Evolutionary conservation across 352 stramenopile genomes (phyloP).

Genomic region (Globisporangium rhizosaccharum): DNA sequence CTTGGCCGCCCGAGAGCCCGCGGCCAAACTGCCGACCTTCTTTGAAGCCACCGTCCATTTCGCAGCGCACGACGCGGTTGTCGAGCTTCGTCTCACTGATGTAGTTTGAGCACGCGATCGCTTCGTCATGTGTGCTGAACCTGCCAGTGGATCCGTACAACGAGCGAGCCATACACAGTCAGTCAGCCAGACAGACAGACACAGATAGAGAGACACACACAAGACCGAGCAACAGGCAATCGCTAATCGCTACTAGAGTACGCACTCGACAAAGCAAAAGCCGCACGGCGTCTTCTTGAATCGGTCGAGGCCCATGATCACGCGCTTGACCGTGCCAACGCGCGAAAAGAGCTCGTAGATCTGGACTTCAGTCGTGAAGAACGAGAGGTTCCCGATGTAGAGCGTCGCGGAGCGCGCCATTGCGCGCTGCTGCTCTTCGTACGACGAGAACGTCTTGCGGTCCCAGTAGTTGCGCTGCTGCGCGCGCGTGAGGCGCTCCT

Average conservation of each 20-base stretch:
- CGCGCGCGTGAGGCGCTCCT: conserved; percentile 54
- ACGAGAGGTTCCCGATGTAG: conserved; percentile 97
- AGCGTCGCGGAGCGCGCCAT: conserved; percentile 89
- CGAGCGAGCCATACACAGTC: too few species aligned
- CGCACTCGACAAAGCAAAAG: conserved; percentile 97
- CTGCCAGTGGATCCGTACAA: conserved; percentile 11
- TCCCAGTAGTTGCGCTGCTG: conserved; percentile 93
- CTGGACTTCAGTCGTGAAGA: conserved; percentile 94
- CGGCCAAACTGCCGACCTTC: conserved; percentile 85
- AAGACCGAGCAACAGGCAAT: neutral
- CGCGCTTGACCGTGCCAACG: conserved; percentile 88
- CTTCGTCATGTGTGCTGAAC: conserved; percentile 68
- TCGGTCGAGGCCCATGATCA: conserved; percentile 96
- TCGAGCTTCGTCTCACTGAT: conserved; percentile 86
- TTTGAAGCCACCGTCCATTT: conserved; percentile 85
- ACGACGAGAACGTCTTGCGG: conserved; percentile 90
- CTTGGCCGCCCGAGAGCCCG: conserved; percentile 75
- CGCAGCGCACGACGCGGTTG: conserved; percentile 81
- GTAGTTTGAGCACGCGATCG: conserved; percentile 72
- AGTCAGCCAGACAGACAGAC: neutral
- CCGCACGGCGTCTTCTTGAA: conserved; percentile 95
- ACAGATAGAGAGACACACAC: neutral
- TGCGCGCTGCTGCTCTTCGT: conserved; percentile 91
- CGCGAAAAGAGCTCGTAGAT: conserved; percentile 93
- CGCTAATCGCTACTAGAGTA: conserved; percentile 1